phyloP scores from a whole-genome alignment of 805 yeast genomes.

The Saccharomycopsis fodiens region DNA sequence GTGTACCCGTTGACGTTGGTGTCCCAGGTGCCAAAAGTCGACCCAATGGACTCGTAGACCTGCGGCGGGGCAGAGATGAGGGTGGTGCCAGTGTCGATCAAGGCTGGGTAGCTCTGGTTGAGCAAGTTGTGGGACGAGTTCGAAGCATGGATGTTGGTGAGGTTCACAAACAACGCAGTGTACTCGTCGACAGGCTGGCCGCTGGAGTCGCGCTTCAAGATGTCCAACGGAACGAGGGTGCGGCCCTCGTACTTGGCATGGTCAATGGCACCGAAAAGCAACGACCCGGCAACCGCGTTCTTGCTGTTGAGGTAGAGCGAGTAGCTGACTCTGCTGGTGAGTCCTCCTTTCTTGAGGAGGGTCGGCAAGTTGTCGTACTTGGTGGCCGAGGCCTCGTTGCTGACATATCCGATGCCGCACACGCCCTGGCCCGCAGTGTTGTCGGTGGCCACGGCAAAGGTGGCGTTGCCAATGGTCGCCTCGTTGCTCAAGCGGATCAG shows the following conservation, averaged over 20 bases:
- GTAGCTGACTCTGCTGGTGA: constrained; percentile 4
- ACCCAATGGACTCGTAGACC: background rate
- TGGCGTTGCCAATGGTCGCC: constrained; percentile 4
- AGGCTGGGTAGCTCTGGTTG: constrained; percentile 4
- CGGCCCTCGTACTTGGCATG: constrained; percentile 49
- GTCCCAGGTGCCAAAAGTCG: constrained; percentile 2
- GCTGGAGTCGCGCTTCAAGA: constrained; percentile 2
- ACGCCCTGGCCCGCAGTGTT: constrained; percentile 14
- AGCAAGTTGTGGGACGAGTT: background rate
- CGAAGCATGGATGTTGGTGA: background rate
- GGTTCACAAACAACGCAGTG: constrained; percentile 3
- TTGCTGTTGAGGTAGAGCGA: constrained; percentile 13
- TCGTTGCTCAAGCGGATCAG: constrained; percentile 3
- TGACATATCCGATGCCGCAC: constrained; percentile 12
- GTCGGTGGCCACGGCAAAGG: constrained; percentile 15
- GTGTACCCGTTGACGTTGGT: background rate
- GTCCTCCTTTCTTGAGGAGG: constrained; percentile 3
- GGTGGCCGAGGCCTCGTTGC: background rate
- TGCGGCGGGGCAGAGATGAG: constrained; percentile 2
- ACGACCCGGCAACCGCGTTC: constrained; percentile 7
- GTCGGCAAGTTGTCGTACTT: constrained; percentile 15
- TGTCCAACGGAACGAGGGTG: constrained; percentile 23
- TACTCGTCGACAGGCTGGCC: background rate
- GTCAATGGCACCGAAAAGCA: constrained; percentile 19
- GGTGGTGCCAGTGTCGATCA: constrained; percentile 17